Evolutionary conservation across 805 yeast genomes (phyloP), one percentile per base, ranked within the genome.

Genomic region (Candida pseudofarinosa): DNA sequence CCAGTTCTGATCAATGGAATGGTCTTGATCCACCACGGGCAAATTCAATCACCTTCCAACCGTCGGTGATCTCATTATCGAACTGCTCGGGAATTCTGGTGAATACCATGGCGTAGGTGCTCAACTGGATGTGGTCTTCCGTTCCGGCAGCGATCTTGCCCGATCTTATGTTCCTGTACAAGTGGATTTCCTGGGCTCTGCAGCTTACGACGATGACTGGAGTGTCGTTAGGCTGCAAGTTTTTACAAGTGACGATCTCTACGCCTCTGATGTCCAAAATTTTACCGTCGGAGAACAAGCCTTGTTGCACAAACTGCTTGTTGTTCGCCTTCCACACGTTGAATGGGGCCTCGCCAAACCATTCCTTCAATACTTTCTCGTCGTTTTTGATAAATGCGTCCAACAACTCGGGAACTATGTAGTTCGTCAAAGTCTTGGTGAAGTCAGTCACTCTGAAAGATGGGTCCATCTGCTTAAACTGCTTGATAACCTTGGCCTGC

Each of bases 341-440:
- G 71, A 69, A 91, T 35, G 99, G 97, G 20, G 98, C 98, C 68
- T 93, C 99, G 39, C 95, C 83, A 46, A 93, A 79, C 99, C 99
- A 93, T 55, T 73, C 70, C 64, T 90, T 87, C 61, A 93, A 75
- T 16, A 83, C 83, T 39, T 74, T 75, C 49, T 83, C 91, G 54
- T 93, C 97, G 51, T 96, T 96, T 53, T 85, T 85, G 46, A 88
- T 88, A 66, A 89, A 90, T 5, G 98, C 97, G 59, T 93, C 99
- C 57, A 93, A 73, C 30, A 93, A 80, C 65, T 93, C 99, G 8
- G 99, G 99, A 43, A 93, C 80, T 49, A 93, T 87, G 67, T 83
- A 93, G 58, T 88, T 91, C 63, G 98, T 84, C 57, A 91, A 74
- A 45, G 91, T 90, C 52, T 76, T 80, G 49, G 83, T 77, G 71